Base-by-base conservation (phyloP, 805 yeast genomes). In the Lipomyces orientalis region DNA sequence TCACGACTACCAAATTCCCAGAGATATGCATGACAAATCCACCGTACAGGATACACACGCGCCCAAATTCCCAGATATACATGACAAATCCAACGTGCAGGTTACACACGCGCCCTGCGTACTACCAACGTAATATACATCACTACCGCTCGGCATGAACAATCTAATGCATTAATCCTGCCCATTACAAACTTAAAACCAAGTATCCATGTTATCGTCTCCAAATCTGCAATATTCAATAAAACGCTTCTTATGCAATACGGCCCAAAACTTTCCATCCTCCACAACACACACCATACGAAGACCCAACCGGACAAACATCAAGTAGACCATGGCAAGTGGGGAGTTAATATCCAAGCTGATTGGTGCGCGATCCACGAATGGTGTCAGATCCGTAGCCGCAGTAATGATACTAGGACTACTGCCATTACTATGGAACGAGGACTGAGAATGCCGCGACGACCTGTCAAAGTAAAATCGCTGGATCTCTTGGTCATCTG, bases 291-390 rank as follows among this genome's bases (percentile, higher is more conserved):
- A 81, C 1, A 85, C 84, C 62, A 78, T 77, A 55, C 88, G 74
- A 49, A 80, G 82, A 0, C 89, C 89, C 43, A 86, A 76, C 70
- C 83, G 82, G 56, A 84, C 82, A 74, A 86, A 86, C 29, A 86
- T 77, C 73, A 81, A 76, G 64, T 85, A 84, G 2, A 85, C 87
- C 68, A 86, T 76, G 7, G 85, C 79, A 35, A 86, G 73, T 10
- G 86, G 86, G 19, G 86, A 80, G 61, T 81, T 78, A 46, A 83
- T 71, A 64, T 84, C 85, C 54, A 86, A 71, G 57, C 81, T 81
- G 8, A 86, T 78, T 0, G 88, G 88, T 5, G 82, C 77, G 19
- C 75, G 71, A 70, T 86, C 86, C 8, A 85, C 77, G 43, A 79
- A 77, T n/a, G 71, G 69, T 1, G 83, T 77, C 56, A 86, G 75